phyloP scores from a whole-genome alignment of 345 rosid species.

The Cochlearia excelsa region DNA sequence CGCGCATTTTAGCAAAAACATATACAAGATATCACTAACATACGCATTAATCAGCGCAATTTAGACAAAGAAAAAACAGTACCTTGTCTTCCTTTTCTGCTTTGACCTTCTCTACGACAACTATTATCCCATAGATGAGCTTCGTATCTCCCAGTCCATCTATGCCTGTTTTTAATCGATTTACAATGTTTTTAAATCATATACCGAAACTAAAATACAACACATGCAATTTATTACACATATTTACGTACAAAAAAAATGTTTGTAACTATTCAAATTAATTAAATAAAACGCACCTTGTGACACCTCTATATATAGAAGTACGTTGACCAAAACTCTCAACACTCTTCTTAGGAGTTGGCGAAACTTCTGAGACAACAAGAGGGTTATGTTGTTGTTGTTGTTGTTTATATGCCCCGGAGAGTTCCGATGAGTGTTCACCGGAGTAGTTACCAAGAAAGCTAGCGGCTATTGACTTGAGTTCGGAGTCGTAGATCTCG shows the following conservation, averaged over 20 bases:
- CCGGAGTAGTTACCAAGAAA: slow-evolving; percentile 59
- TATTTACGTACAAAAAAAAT: background rate
- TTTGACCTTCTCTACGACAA: slow-evolving; percentile 89
- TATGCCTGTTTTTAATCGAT: slow-evolving; percentile 45
- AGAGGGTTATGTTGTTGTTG: slow-evolving; percentile 24
- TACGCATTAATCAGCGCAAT: slow-evolving; percentile 20
- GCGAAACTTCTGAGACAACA: slow-evolving; percentile 27
- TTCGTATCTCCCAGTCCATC: slow-evolving; percentile 95
- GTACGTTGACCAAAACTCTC: slow-evolving; percentile 92
- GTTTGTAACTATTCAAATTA: background rate
- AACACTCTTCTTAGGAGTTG: slow-evolving; percentile 48
- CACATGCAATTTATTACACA: slow-evolving; percentile 5
- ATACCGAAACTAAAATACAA: background rate
- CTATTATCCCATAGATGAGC: slow-evolving; percentile 96
- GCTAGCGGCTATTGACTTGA: slow-evolving; percentile 71
- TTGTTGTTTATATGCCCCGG: slow-evolving; percentile 25
- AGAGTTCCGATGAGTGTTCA: slow-evolving; percentile 24
- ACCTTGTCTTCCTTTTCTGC: slow-evolving; percentile 96
- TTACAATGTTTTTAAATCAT: background rate
- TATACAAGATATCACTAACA: background rate
- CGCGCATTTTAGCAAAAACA: slow-evolving; percentile 37
- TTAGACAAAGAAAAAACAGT: slow-evolving; percentile 25
- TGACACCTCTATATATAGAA: slow-evolving; percentile 84
- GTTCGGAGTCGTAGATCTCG: slow-evolving; percentile 65
- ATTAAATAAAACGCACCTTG: slow-evolving; percentile 44